Evolutionary conservation across 179 eudicot genomes (phyloP).

Genomic region (Drosera spatulata): DNA sequence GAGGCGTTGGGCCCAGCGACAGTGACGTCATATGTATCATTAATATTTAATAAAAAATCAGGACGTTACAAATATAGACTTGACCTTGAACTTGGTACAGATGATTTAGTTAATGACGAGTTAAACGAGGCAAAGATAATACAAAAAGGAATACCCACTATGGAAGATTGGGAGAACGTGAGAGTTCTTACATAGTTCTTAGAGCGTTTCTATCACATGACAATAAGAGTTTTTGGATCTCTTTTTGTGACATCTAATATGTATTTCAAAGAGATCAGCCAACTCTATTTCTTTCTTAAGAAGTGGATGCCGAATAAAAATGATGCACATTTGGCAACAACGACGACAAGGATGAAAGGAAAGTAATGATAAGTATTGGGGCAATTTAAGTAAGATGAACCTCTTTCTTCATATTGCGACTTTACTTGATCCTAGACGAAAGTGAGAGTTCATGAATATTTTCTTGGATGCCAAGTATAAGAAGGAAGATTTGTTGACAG

Average conservation of each 20-base stretch:
- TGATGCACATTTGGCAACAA: neutral
- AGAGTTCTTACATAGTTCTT: neutral
- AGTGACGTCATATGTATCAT: no score
- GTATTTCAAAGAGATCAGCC: neutral
- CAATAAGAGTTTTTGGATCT: neutral
- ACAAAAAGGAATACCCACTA: neutral
- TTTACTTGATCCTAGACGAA: conserved; percentile 4
- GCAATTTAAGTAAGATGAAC: conserved; percentile 3
- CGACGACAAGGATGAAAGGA: conserved; percentile 9
- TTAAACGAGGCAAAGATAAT: neutral
- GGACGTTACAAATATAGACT: no score
- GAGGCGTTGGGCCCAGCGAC: no score
- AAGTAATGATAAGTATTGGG: conserved; percentile 12
- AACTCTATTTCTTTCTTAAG: neutral
- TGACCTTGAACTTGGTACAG: no score
- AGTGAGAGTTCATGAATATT: neutral
- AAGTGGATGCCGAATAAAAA: neutral
- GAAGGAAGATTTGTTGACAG: neutral
- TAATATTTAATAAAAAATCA: no score
- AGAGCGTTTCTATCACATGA: conserved; percentile 1
- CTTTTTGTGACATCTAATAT: conserved; percentile 2
- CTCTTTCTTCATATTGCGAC: neutral
- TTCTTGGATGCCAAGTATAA: no score
- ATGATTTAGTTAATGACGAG: neutral
- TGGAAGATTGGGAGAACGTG: conserved; percentile 7